A percentile compares a stretch with the other conserved stretches of the same genome.
These are phyloP conservation scores for Pulicaria dysenterica DNA, from an alignment of 129 eudicot genomes.

Conservation along the genomic window DNA sequence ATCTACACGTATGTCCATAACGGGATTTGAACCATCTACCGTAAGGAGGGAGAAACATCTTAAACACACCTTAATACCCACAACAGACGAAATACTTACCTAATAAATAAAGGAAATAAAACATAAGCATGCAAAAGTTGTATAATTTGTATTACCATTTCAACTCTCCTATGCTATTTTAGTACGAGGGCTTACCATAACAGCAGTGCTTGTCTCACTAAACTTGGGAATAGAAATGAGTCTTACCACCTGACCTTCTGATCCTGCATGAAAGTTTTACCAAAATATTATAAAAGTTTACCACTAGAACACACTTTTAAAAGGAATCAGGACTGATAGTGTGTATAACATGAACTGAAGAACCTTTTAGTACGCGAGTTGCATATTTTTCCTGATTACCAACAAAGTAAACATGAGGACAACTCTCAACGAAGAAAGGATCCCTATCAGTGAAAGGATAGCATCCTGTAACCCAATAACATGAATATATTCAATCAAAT, in stretches of 20 bases:
- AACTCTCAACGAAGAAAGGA: constrained; percentile 83
- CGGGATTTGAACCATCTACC: too few relatives aligned
- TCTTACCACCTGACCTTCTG: constrained; percentile 87
- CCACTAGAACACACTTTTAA: not conserved
- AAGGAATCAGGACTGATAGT: not conserved
- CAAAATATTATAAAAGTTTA: not conserved
- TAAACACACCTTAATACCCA: too few relatives aligned
- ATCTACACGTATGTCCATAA: too few relatives aligned
- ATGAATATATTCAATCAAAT: too few relatives aligned
- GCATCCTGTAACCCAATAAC: constrained; percentile 61
- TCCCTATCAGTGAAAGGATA: constrained; percentile 96
- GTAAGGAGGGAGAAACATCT: too few relatives aligned
- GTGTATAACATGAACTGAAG: not conserved
- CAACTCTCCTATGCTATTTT: not conserved
- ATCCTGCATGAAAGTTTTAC: constrained; percentile 48
- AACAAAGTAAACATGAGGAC: constrained; percentile 94
- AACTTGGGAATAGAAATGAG: constrained; percentile 83
- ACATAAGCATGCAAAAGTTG: not conserved
- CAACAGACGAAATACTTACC: too few relatives aligned
- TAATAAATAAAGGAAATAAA: too few relatives aligned
- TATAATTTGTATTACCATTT: constrained; percentile 1
- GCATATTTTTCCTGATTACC: constrained; percentile 85
- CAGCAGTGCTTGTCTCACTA: constrained; percentile 84
- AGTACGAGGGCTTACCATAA: constrained; percentile 57
- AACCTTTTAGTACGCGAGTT: constrained; percentile 62